Percentiles rank a stretch among this genome's conserved stretches.
Conservation (phyloP, 441 rosid genomes). For the Aquilaria agallochum region DNA sequence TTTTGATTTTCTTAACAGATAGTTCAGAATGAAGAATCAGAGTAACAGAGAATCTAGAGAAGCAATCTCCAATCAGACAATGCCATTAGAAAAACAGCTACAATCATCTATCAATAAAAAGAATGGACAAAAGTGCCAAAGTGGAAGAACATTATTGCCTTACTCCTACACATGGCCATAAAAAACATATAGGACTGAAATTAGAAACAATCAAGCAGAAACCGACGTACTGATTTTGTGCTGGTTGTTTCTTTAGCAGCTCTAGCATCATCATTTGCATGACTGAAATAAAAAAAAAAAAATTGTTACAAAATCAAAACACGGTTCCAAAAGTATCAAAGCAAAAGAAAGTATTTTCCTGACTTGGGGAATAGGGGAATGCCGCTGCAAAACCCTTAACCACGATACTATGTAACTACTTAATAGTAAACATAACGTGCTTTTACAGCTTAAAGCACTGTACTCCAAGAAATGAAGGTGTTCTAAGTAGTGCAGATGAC, state of each 20-base stretch:
- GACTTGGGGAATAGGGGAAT: constrained; percentile 23
- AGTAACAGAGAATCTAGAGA: too few relatives aligned
- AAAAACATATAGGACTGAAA: neutral
- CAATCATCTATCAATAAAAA: too few relatives aligned
- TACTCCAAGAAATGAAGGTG: constrained; percentile 40
- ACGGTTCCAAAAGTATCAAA: constrained; percentile 2
- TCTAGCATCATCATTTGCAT: constrained; percentile 41
- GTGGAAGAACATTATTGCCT: too few relatives aligned
- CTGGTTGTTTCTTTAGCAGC: constrained; percentile 32
- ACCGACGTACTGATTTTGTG: constrained; percentile 41
- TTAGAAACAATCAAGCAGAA: constrained; percentile 3
- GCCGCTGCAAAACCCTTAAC: constrained; percentile 31
- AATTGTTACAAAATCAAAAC: constrained; percentile 18
- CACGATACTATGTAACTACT: constrained; percentile 25
- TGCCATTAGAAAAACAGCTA: too few relatives aligned
- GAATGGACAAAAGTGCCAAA: too few relatives aligned
- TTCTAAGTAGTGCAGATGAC: constrained; percentile 89
- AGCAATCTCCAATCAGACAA: too few relatives aligned
- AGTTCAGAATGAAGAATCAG: too few relatives aligned
- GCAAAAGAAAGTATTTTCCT: constrained; percentile 15
- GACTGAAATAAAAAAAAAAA: constrained; percentile 38
- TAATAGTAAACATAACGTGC: constrained; percentile 24
- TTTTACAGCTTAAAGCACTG: constrained; percentile 23
- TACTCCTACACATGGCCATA: too few relatives aligned
- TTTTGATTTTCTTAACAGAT: too few relatives aligned